Evolutionary conservation across 352 stramenopile genomes (phyloP).

Genomic region (Elongisporangium undulatum): DNA sequence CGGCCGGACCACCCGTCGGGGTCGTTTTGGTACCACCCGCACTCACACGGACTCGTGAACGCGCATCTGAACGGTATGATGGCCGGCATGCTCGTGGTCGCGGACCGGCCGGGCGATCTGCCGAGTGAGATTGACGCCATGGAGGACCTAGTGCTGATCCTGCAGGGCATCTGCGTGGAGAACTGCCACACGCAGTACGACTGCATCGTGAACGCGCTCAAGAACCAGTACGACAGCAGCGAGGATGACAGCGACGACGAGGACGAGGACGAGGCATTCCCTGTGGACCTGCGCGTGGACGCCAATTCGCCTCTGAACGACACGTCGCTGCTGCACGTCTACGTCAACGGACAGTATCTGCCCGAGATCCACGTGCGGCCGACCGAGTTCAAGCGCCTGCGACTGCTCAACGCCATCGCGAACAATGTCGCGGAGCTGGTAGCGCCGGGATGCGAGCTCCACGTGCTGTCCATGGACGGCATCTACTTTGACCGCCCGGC

Average conservation of each 20-base stretch:
- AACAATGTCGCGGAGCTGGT: slow-evolving; percentile 77
- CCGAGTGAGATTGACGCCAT: slow-evolving; percentile 43
- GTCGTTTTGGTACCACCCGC: slow-evolving; percentile 82
- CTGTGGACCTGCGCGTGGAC: slow-evolving; percentile 36
- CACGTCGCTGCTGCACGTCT: slow-evolving; percentile 63
- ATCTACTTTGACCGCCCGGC: slow-evolving; percentile 51
- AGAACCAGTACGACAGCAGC: slow-evolving; percentile 35
- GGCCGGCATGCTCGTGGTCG: slow-evolving; percentile 60
- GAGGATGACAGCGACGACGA: slow-evolving; percentile 12
- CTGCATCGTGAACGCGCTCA: slow-evolving; percentile 47
- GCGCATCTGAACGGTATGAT: slow-evolving; percentile 73
- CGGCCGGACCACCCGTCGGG: slow-evolving; percentile 57
- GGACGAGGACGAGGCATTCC: slow-evolving; percentile 20
- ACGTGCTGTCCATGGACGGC: slow-evolving; percentile 65
- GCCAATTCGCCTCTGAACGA: slow-evolving; percentile 55
- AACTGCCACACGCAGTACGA: slow-evolving; percentile 65
- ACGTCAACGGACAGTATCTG: slow-evolving; percentile 73
- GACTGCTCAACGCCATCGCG: slow-evolving; percentile 75
- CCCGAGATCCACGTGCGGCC: slow-evolving; percentile 46
- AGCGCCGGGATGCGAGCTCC: slow-evolving; percentile 41
- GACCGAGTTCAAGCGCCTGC: slow-evolving; percentile 57
- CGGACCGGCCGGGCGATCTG: slow-evolving; percentile 51
- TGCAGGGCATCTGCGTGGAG: slow-evolving; percentile 67
- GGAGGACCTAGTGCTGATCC: slow-evolving; percentile 59
- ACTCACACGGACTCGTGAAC: slow-evolving; percentile 71